Percentiles rank a stretch among this genome's conserved stretches.
Evolutionary conservation across 2,329 filamentous ascomycete species (phyloP).

Genomic region (Trichoderma harzianum): DNA sequence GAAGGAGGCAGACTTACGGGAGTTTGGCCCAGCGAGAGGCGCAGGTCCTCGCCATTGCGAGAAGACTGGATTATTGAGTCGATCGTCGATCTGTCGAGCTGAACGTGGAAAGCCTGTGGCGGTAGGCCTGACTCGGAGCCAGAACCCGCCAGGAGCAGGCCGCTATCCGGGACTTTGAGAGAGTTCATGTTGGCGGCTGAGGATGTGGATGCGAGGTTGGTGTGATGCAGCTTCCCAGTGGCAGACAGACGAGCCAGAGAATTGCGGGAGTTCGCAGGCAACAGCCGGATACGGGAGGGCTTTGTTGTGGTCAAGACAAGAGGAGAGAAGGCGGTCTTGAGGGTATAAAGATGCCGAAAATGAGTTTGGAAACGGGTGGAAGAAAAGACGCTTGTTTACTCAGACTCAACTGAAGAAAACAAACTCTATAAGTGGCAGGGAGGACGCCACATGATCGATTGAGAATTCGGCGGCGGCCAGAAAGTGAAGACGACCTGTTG

Average conservation of each 20-base stretch:
- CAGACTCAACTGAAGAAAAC: constrained; percentile 16
- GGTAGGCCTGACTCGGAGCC: constrained; percentile 41
- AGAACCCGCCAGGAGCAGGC: constrained; percentile 55
- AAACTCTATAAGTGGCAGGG: constrained; percentile 14
- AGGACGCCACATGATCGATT: constrained; percentile 21
- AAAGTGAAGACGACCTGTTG: not conserved
- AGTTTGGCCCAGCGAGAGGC: constrained; percentile 54
- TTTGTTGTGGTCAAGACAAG: not conserved
- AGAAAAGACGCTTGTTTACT: constrained; percentile 7
- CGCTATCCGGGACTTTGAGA: constrained; percentile 55
- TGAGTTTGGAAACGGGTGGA: not conserved
- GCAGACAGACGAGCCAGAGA: constrained; percentile 3
- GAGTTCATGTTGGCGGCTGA: constrained; percentile 41
- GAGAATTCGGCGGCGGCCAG: constrained; percentile 2
- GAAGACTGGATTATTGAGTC: constrained; percentile 61
- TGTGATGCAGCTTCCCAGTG: not conserved
- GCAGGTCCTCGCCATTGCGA: constrained; percentile 53
- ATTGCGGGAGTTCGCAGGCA: not conserved
- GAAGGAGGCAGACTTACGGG: constrained; percentile 49
- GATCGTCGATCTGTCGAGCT: constrained; percentile 55
- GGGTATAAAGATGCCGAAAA: not conserved
- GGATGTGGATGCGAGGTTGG: not conserved
- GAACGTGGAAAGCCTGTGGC: constrained; percentile 56
- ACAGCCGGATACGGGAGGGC: not conserved
- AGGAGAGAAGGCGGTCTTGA: not conserved